Base-by-base conservation (phyloP, 106 monocot genomes). In the Apostasia ramifera region DNA sequence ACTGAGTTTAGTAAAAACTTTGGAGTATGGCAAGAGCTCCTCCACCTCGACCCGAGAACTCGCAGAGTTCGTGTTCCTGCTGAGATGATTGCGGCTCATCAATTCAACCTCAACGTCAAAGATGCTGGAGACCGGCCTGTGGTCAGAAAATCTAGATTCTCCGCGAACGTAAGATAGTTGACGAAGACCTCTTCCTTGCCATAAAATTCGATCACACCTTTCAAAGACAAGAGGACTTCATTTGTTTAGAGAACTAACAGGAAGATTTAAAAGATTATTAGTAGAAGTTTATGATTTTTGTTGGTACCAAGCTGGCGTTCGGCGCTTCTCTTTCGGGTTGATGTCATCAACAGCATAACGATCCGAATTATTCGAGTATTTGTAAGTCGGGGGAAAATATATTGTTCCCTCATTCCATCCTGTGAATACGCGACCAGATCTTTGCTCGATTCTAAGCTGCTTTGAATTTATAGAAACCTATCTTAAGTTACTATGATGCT, bases 171-270 rank as follows among this genome's bases (percentile, higher is more conserved):
- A 91, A 8, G 81, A 75, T 12, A 79, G 38, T 71, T 87, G 87
- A 56, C 54, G 79, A 40, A 91, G 81, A 2, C 87, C 84, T 53
- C 73, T 76, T 40, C 91, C 86, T n/a, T 84, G 66, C 86, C 91
- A 91, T 56, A 91, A 40, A 71, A 91, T 84, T 8, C 87, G 86
- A 66, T 91, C 91, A 66, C 90, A 90, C 89, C 89, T 89, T 50
- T 62, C 5, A 37, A 41, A 61, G 1, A 55, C 57, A 44, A 55
- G 66, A 69, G 61, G 5, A 59, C 8, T 5, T 8, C 13, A 4
- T 61, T 8, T 3, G 40, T 66, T 3, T 55, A 7, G 4, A 54
- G 49, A 45, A 37, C 58, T 63, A 26, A 0, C 5, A 26, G 44
- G 45, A 71, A 75, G 40, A 51, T 55, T 47, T 8, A 5, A n/a